Evolutionary conservation across 345 rosid genomes (phyloP).

Genomic region (sweet orange (Citrus sinensis)): DNA sequence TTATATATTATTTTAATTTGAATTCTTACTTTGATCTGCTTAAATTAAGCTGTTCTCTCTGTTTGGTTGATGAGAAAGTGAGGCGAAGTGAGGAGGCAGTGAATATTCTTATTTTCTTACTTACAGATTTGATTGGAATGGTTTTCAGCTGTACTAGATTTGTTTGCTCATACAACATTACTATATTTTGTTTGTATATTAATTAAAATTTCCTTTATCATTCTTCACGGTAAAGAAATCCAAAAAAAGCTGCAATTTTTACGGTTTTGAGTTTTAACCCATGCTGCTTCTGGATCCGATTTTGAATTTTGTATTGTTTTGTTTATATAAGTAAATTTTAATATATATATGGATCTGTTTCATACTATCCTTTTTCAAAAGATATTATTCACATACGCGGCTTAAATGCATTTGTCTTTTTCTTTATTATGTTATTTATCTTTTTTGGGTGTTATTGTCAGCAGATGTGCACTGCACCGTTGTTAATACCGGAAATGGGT

Average conservation of each 20-base stretch:
- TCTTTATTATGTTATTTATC: background rate
- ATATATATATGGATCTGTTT: background rate
- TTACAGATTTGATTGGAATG: too few relatives aligned
- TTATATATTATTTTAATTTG: too few relatives aligned
- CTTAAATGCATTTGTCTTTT: constrained; percentile 4
- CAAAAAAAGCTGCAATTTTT: background rate
- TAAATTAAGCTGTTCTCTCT: background rate
- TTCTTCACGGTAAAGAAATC: background rate
- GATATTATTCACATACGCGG: too few relatives aligned
- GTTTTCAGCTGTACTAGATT: too few relatives aligned
- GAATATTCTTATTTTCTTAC: too few relatives aligned
- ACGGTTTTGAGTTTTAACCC: background rate
- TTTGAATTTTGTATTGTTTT: background rate
- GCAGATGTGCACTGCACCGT: background rate
- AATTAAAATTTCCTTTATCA: background rate
- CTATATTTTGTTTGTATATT: too few relatives aligned
- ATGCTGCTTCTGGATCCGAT: constrained; percentile 1
- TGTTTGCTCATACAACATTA: too few relatives aligned
- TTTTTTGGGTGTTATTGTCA: background rate
- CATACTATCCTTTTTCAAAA: background rate
- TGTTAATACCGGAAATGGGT: background rate
- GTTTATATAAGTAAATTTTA: background rate
- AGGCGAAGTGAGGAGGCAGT: background rate
- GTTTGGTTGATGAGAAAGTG: background rate
- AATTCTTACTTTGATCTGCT: background rate